A percentile compares a stretch with the other conserved stretches of the same genome.
Evolutionary conservation across 2,329 filamentous ascomycete species (phyloP).

Genomic region (Fusarium nodosum): DNA sequence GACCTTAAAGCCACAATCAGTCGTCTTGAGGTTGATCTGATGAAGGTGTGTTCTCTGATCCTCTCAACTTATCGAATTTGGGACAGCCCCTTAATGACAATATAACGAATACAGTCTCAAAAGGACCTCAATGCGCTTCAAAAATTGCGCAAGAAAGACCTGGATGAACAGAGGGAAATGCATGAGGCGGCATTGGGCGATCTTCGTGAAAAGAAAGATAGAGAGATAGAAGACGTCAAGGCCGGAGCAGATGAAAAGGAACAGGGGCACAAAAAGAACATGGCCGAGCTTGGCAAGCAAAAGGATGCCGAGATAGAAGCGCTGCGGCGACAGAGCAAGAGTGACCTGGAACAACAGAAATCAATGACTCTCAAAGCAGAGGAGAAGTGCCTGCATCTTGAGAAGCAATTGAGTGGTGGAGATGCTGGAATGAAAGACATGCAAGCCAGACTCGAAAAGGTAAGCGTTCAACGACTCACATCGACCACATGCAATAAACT

Average conservation of each 20-base stretch:
- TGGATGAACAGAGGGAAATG: conserved; percentile 34
- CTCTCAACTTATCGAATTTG: neutral
- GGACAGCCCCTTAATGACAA: conserved; percentile 3
- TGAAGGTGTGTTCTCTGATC: conserved; percentile 62
- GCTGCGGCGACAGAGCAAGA: conserved; percentile 29
- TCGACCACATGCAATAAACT: conserved; percentile 45
- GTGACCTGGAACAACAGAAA: conserved; percentile 44
- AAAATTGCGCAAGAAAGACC: conserved; percentile 29
- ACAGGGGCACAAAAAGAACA: conserved; percentile 14
- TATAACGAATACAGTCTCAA: conserved; percentile 60
- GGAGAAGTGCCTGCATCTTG: conserved; percentile 45
- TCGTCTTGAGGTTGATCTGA: conserved; percentile 71
- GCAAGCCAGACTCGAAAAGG: conserved; percentile 47
- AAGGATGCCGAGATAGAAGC: conserved; percentile 48
- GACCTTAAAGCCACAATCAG: conserved; percentile 72
- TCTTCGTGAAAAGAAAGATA: conserved; percentile 33
- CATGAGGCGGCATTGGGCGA: conserved; percentile 20
- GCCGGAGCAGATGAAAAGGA: conserved; percentile 31
- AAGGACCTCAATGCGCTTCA: conserved; percentile 63
- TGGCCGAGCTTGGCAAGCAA: conserved; percentile 21
- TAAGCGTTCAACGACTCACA: conserved; percentile 28
- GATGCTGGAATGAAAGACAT: conserved; percentile 38
- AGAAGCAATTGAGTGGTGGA: conserved; percentile 48
- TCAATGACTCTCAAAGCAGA: conserved; percentile 47
- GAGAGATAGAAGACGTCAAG: conserved; percentile 63